A percentile compares a stretch with the other conserved stretches of the same genome.
Conservation (phyloP, 2,329 filamentous ascomycete species). For the Fusarium staphyleae region DNA sequence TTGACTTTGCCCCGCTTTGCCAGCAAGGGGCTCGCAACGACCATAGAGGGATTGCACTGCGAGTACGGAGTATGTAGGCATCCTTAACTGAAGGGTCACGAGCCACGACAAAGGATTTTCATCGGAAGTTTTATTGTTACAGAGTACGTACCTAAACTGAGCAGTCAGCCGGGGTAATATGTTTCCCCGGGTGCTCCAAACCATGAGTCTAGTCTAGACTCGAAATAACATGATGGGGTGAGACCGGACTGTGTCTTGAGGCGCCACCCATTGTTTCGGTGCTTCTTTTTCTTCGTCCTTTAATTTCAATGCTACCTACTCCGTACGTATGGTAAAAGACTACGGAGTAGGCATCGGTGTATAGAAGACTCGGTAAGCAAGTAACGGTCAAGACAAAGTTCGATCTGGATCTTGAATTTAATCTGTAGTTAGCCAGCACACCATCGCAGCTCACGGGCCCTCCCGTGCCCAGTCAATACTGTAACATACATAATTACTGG, state of each 20-base stretch:
- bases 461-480: constrained; percentile 9
- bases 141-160: no score
- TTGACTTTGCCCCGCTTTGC: background rate
- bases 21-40: background rate
- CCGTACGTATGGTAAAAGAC: no score
- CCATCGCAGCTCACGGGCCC: constrained; percentile 3
- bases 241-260: background rate
- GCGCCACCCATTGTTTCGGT: background rate
- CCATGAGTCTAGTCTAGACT: no score
- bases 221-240: background rate
- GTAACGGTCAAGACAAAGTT: constrained; percentile 12
- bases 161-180: background rate
- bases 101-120: constrained; percentile 1
- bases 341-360: no score
- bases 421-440: constrained; percentile 20
- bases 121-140: constrained; percentile 12
- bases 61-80: no score
- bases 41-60: background rate
- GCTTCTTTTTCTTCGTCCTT: background rate
- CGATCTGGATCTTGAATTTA: constrained; percentile 17
- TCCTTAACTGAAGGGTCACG: no score
- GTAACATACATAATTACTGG: no score
- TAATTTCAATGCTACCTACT: background rate
- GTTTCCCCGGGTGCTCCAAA: constrained; percentile 9
- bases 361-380: no score